A percentile compares a stretch with the other conserved stretches of the same genome.
These are phyloP conservation scores for Bimuria novae-zelandiae DNA, from an alignment of 2,329 filamentous ascomycete species.

Conservation along the genomic window DNA sequence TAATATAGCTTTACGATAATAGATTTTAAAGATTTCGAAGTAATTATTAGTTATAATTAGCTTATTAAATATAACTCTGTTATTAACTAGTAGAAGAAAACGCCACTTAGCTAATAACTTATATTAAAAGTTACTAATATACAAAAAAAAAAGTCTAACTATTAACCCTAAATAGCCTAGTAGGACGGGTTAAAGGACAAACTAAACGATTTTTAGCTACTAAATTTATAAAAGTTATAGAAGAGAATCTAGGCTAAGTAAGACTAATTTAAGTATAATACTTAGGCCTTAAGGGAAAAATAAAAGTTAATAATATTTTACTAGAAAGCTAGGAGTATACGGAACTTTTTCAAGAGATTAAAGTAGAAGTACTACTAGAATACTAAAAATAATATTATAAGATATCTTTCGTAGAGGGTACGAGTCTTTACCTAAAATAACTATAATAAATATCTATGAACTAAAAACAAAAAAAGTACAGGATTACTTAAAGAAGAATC, in stretches of 20 bases:
- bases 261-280: no score
- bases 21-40: background rate
- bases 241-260: no score
- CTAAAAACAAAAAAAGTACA: background rate
- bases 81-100: background rate
- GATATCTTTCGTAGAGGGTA: no score
- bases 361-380: background rate
- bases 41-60: background rate
- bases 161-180: background rate
- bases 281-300: background rate
- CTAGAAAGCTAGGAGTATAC: background rate
- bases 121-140: background rate
- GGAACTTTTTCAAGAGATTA: background rate
- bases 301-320: background rate
- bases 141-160: background rate
- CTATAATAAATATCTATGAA: background rate
- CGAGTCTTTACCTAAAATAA: background rate
- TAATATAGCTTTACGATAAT: background rate
- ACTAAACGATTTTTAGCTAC: no score
- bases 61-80: background rate
- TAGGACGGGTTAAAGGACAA: no score
- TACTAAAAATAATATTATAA: background rate
- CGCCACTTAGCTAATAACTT: background rate
- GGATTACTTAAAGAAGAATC: no score
- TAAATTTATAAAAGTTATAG: no score